Evolutionary conservation across 352 stramenopile species (phyloP), one percentile per base, ranked within the genome.

Genomic region (Pilasporangium apinafurcum): DNA sequence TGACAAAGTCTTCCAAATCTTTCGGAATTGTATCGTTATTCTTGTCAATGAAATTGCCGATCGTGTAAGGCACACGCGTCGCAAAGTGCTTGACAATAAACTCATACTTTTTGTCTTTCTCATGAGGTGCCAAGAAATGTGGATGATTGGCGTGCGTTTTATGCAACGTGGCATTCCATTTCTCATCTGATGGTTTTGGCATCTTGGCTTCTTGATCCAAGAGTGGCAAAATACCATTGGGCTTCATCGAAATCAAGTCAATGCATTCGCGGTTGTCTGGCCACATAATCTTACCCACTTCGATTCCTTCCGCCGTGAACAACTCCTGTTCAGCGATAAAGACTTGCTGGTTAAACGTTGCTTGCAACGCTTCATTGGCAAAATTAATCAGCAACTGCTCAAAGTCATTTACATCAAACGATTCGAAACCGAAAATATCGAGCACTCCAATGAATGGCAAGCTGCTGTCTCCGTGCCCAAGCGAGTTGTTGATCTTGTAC

Each of bases 371-470:
- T 55, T 95, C 84, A 56, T 95, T 95, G 24, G 84, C 82, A 54
- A 85, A 95, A 68, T 95, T 95, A 49, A 95, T 95, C 32, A 95
- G 54, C 38, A 95, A 51, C 56, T 95, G 83, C 59, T 95, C 84
- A 40, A 95, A 90, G 48, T 90, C 83, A 56, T 98, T 98, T 29
- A 86, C 67, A 43, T 94, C 80, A 53, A 98, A 98, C 5, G 86
- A 95, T 61, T 98, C 95, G 54, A 98, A 98, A 14, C 95, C 95
- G 64, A 98, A 98, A 58, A 98, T 98, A 81, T 98, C 95, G 16
- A 98, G 63, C 22, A 98, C 79, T 24, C 92, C 95, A 54, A 98
- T 97, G 46, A 96, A 96, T 22, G 69, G 64, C 24, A 80, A 44
- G 41, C 56, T 73, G 48, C 44, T 79, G 32, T 68, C 84, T 37